These are phyloP conservation scores for Betula pendula DNA, from an alignment of 306 rosid genomes.

Conservation along the genomic window DNA sequence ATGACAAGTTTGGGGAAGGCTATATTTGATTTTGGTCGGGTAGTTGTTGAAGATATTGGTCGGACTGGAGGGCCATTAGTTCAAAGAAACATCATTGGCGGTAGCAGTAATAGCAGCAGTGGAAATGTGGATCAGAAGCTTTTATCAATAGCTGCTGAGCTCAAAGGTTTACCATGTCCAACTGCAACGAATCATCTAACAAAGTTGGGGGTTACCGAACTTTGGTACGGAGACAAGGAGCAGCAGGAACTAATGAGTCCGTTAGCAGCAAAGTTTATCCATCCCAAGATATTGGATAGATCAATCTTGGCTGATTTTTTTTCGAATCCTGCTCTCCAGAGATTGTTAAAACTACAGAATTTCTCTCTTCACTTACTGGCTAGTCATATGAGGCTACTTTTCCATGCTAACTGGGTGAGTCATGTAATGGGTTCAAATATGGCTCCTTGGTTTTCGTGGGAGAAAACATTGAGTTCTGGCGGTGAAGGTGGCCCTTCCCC, in stretches of 20 bases:
- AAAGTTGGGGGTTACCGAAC: conserved; percentile 73
- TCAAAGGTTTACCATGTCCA: conserved; percentile 91
- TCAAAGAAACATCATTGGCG: conserved; percentile 42
- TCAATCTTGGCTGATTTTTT: conserved; percentile 64
- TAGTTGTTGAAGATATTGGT: conserved; percentile 93
- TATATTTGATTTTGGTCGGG: conserved; percentile 92
- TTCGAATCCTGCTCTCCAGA: conserved; percentile 49
- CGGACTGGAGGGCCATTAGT: conserved; percentile 65
- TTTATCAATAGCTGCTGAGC: conserved; percentile 65
- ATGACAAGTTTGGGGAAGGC: conserved; percentile 93
- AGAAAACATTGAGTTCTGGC: conserved; percentile 60
- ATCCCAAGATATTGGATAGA: conserved; percentile 70
- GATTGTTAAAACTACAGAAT: conserved; percentile 60
- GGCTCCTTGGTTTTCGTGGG: conserved; percentile 99
- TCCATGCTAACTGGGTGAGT: conserved; percentile 81
- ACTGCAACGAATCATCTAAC: conserved; percentile 67
- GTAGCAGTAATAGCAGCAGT: conserved; percentile 37
- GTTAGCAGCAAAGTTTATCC: conserved; percentile 78
- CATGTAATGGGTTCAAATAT: conserved; percentile 77
- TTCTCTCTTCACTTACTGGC: conserved; percentile 77
- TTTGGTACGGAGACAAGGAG: conserved; percentile 87
- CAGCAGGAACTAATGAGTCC: conserved; percentile 80
- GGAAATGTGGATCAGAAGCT: conserved; percentile 50
- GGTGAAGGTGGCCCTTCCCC: conserved; percentile 85
- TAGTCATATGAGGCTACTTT: conserved; percentile 70